Conservation (phyloP, 768 basidiomycete genomes). For the Lactifluus subvellereus region DNA sequence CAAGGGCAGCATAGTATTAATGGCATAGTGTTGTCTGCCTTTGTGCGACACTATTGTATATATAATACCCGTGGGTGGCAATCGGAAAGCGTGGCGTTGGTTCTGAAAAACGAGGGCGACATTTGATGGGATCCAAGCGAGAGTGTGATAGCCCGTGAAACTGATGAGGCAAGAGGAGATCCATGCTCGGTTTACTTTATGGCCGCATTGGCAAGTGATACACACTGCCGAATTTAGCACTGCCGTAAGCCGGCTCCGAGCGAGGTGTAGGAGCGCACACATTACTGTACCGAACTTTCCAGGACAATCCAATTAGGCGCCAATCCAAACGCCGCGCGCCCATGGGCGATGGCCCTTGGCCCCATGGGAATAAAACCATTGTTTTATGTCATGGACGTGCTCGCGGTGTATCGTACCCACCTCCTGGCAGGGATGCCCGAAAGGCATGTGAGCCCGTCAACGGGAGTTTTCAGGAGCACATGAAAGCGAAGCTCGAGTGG, state of each 20-base stretch:
- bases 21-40: not conserved
- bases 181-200: not conserved
- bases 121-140: not conserved
- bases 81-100: not conserved
- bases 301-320: not conserved
- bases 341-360: not conserved
- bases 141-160: not conserved
- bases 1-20: not conserved
- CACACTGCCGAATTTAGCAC: not conserved
- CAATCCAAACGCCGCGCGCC: not conserved
- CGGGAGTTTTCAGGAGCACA: not conserved
- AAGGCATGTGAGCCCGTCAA: not conserved
- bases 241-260: constrained; percentile 13
- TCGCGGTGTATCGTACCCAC: not conserved
- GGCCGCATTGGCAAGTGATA: not conserved
- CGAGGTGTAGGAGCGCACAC: not conserved
- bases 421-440: not conserved
- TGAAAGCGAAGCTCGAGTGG: not conserved
- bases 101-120: not conserved
- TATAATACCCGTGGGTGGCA: not conserved
- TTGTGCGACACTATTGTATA: not conserved
- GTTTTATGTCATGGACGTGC: not conserved
- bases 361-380: constrained; percentile 5
- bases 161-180: not conserved
- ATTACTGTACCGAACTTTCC: not conserved